A percentile compares a stretch with the other conserved stretches of the same genome.
These are phyloP conservation scores for Parietaria judaica DNA, from an alignment of 306 rosid species.

Conservation along the genomic window DNA sequence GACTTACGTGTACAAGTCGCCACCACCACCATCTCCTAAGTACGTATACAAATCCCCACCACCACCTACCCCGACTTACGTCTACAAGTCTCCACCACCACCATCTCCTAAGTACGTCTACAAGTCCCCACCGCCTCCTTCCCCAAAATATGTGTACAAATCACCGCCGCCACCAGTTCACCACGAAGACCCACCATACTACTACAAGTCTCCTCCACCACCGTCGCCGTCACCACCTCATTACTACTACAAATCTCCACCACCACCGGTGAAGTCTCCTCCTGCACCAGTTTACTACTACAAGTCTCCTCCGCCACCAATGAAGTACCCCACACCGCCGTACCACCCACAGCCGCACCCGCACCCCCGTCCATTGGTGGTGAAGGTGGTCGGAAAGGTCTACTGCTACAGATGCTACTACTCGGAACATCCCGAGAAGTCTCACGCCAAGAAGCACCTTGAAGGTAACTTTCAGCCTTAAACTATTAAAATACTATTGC, in stretches of 20 bases:
- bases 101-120: slow-evolving; percentile 32
- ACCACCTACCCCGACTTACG: slow-evolving; percentile 21
- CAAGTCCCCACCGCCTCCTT: slow-evolving; percentile 32
- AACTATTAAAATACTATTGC: no score
- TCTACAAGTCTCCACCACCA: slow-evolving; percentile 29
- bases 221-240: slow-evolving; percentile 28
- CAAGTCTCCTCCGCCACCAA: slow-evolving; percentile 45
- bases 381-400: slow-evolving; percentile 92
- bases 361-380: slow-evolving; percentile 44
- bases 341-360: slow-evolving; percentile 40
- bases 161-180: slow-evolving; percentile 4
- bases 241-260: slow-evolving; percentile 35
- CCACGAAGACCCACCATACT: no score
- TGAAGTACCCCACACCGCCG: slow-evolving; percentile 17
- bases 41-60: slow-evolving; percentile 34
- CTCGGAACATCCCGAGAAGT: slow-evolving; percentile 61
- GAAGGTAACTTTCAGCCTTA: slow-evolving; percentile 37
- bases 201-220: slow-evolving; percentile 22
- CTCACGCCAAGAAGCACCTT: slow-evolving; percentile 83
- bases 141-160: slow-evolving; percentile 5
- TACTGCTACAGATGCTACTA: slow-evolving; percentile 76
- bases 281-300: slow-evolving; percentile 25
- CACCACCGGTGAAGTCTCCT: slow-evolving; percentile 27
- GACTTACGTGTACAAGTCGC: slow-evolving; percentile 34
- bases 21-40: slow-evolving; percentile 39